Conservation (phyloP, 176 grass and related monocot species). For the Cenchrus americanus region DNA sequence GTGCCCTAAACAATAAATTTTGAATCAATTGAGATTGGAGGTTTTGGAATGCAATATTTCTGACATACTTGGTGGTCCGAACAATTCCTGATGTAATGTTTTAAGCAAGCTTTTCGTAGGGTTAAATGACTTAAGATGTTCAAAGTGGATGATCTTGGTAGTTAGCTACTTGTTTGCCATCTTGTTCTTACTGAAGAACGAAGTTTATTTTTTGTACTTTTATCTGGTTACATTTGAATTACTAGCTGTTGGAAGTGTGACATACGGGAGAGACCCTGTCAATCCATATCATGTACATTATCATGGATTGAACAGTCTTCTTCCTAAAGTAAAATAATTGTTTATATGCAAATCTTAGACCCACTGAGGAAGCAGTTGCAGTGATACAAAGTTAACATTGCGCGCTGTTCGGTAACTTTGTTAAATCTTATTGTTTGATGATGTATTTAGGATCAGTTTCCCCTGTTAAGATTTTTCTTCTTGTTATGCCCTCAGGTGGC, state of each 20-base stretch:
- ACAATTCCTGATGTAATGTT: background rate
- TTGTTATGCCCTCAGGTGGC: background rate
- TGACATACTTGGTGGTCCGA: background rate
- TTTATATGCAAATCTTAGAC: background rate
- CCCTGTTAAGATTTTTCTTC: conserved; percentile 4
- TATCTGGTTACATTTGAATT: background rate
- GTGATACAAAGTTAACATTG: conserved; percentile 4
- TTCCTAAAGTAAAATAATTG: background rate
- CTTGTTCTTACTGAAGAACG: background rate
- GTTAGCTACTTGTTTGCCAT: background rate
- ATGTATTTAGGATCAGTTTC: background rate
- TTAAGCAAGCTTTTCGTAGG: background rate
- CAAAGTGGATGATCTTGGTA: background rate
- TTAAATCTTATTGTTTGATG: conserved; percentile 15
- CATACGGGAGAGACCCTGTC: background rate
- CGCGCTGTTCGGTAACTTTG: background rate
- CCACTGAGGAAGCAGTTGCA: background rate
- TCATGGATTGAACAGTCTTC: background rate
- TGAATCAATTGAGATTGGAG: background rate
- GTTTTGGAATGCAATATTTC: background rate
- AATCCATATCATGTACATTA: background rate
- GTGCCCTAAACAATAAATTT: background rate
- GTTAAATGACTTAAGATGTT: background rate
- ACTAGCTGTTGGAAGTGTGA: background rate
- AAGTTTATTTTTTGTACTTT: background rate